Evolutionary conservation across 257 asterid species (phyloP).

Genomic region (Plantago major): DNA sequence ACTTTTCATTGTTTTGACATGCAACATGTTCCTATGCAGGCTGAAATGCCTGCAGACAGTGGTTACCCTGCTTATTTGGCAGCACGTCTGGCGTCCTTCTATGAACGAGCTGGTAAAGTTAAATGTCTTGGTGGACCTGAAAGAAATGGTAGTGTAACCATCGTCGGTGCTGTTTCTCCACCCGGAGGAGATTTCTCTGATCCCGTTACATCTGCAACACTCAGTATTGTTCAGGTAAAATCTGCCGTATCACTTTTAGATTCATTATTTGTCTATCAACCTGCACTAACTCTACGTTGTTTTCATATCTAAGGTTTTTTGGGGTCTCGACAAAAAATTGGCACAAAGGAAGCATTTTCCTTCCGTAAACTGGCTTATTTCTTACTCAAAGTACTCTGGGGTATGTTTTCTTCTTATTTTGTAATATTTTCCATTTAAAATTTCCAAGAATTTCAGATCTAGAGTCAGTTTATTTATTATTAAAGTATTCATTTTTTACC

Average conservation of each 20-base stretch:
- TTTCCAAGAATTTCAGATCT: neutral
- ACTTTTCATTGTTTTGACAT: slow-evolving; percentile 16
- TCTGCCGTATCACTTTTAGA: slow-evolving; percentile 9
- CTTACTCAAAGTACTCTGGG: slow-evolving; percentile 95
- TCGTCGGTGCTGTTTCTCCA: slow-evolving; percentile 99
- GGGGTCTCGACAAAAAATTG: slow-evolving; percentile 99
- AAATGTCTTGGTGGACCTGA: slow-evolving; percentile 99
- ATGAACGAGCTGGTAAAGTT: slow-evolving; percentile 99
- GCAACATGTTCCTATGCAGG: slow-evolving; percentile 38
- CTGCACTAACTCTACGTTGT: slow-evolving; percentile 19
- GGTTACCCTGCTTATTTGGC: slow-evolving; percentile 99
- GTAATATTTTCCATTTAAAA: neutral
- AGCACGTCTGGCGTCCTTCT: slow-evolving; percentile 97
- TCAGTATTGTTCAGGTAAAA: slow-evolving; percentile 92
- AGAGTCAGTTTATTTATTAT: neutral
- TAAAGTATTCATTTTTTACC: too few relatives aligned
- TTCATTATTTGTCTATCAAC: slow-evolving; percentile 13
- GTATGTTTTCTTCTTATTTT: slow-evolving; percentile 32
- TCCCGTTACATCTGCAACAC: slow-evolving; percentile 99
- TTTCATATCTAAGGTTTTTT: slow-evolving; percentile 67
- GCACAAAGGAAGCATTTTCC: slow-evolving; percentile 99
- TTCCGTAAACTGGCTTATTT: slow-evolving; percentile 98
- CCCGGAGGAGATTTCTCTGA: slow-evolving; percentile 99
- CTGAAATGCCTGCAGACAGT: slow-evolving; percentile 99
- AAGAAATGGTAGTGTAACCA: slow-evolving; percentile 96